Evolutionary conservation across 495 filamentous ascomycete genomes (phyloP), one percentile per base, ranked within the genome.

Genomic region (Echria macrotheca): DNA sequence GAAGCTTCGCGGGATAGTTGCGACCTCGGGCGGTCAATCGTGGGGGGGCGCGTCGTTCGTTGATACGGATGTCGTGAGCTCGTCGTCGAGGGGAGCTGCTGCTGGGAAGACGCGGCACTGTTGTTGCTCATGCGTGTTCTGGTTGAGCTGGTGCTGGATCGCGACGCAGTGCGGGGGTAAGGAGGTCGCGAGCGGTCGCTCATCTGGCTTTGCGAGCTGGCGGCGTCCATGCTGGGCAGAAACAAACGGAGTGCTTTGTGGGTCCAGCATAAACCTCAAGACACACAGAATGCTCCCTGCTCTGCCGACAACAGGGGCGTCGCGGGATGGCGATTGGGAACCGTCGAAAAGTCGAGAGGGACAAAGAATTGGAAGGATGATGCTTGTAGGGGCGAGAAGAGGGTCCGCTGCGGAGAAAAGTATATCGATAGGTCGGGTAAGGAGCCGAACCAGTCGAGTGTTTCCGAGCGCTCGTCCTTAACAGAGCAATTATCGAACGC

Each of bases 51-150:
- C 29, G 15, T 50, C 47, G 44, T 40, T 53, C 38, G 55, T 36
- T 33, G 55, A 22, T 69, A 63, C 33, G 63, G 64, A 40, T 63
- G 54, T 51, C 58, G 58, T n/a, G 48, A 44, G 46, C 50, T 40
- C 21, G 50, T 49, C n/a, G n/a, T n/a, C n/a, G n/a, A n/a, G n/a
- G n/a, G n/a, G n/a, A n/a, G n/a, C n/a, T 15, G 60, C 32, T 61
- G 59, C 14, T 50, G 23, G 53, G 61, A 22, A 0, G 69, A 68
- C 25, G 63, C 59, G 18, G 66, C 62, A 52, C 60, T 69, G 33
- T 61, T 54, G 50, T 65, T 73, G 22, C 69, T 69, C 59, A 63
- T 65, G 48, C 65, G 62, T 26, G 63, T 69, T 46, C 68, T 56
- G 19, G 60, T 66, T 14, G 61, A 68, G 38, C 70, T 66, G 31